Evolutionary conservation across 129 eudicot species (phyloP).

Genomic region (Flaveria trinervia): DNA sequence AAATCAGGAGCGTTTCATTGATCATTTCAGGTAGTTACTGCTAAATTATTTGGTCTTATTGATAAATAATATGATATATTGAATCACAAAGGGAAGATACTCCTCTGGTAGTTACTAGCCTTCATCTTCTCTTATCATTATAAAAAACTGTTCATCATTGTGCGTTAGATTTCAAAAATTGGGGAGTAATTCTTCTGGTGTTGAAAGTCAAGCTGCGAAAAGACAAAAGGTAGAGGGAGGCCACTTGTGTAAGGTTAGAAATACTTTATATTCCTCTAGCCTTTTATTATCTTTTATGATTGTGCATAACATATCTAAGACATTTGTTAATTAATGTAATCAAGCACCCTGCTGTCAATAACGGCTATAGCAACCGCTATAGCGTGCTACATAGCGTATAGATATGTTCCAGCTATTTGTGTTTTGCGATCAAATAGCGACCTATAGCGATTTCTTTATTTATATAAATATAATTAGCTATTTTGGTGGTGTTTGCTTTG

Average conservation of each 20-base stretch:
- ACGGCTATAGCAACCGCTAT: too few species aligned
- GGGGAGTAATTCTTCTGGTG: constrained; percentile 45
- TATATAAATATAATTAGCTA: too few species aligned
- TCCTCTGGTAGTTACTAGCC: not conserved
- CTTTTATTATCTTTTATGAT: not conserved
- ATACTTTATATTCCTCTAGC: constrained; percentile 1
- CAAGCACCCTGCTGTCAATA: not conserved
- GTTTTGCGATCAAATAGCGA: too few species aligned
- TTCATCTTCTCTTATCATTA: not conserved
- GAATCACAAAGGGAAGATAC: not conserved
- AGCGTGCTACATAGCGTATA: too few species aligned
- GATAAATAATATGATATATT: not conserved
- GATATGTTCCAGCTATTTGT: too few species aligned
- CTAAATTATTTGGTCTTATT: not conserved
- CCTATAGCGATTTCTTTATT: too few species aligned
- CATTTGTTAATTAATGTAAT: not conserved
- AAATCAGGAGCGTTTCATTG: constrained; percentile 50
- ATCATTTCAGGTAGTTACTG: constrained; percentile 52
- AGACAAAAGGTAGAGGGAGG: constrained; percentile 97
- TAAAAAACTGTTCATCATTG: not conserved
- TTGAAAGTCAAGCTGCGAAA: constrained; percentile 92
- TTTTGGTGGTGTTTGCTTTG: too few species aligned
- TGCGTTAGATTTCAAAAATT: constrained; percentile 49
- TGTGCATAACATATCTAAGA: not conserved
- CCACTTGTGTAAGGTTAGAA: constrained; percentile 67